phyloP scores from a whole-genome alignment of 2,329 filamentous ascomycete genomes.

The Diaporthe nobilis region DNA sequence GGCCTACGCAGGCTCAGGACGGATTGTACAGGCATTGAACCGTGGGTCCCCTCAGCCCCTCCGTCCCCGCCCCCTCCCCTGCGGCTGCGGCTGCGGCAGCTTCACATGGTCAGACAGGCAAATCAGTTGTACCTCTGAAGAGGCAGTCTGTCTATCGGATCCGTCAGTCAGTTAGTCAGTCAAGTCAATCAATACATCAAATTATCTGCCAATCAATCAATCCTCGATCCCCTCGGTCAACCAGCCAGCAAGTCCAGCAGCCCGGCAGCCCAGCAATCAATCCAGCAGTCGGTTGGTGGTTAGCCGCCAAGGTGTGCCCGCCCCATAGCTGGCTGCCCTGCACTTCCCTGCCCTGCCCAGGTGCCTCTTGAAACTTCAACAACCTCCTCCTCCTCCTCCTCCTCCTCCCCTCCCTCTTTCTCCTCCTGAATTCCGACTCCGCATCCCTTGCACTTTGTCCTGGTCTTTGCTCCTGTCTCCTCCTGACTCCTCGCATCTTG shows the following conservation, averaged over 20 bases:
- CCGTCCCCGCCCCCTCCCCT: background rate
- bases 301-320: constrained; percentile 8
- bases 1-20: constrained; percentile 9
- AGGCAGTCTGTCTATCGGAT: background rate
- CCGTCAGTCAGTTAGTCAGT: background rate
- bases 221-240: background rate
- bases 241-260: background rate
- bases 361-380: constrained; percentile 23
- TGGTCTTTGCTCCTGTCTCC: background rate
- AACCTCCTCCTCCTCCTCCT: constrained; percentile 6
- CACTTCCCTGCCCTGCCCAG: constrained; percentile 16
- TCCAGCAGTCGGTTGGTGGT: background rate
- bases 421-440: background rate
- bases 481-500: background rate
- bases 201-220: background rate
- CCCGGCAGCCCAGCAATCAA: background rate
- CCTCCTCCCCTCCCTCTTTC: background rate
- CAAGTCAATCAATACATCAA: background rate
- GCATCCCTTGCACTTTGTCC: constrained; percentile 1
- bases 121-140: background rate
- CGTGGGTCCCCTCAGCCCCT: constrained; percentile 1
- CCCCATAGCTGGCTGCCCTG: constrained; percentile 6
- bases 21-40: background rate
- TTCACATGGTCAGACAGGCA: background rate
- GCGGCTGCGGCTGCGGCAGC: background rate